Evolutionary conservation across 331 rosid genomes (phyloP), one percentile per base, ranked within the genome.

Genomic region (Erythrophleum ivorense): DNA sequence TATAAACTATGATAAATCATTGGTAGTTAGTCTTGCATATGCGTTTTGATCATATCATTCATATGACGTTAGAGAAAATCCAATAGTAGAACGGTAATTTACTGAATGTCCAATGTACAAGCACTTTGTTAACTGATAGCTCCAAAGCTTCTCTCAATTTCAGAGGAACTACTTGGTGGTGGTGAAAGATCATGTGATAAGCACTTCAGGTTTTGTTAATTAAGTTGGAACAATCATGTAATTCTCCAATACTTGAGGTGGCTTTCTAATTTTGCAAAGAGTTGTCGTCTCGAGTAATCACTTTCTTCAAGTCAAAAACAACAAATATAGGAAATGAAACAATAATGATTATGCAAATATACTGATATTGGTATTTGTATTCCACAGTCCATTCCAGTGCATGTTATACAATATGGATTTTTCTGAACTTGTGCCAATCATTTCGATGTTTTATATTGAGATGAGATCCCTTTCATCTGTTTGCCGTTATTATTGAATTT

Each of bases 81-180:
- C 87, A 80, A 84, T 66, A 75, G 63, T 67, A 71, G 72, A 59
- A 69, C 24, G 74, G n/a, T 18, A 34, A 74, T 54, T 84, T 82
- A 71, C 65, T 84, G 79, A 81, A 83, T 79, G 87, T 86, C 88
- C 92, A 91, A 88, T 92, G 92, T 87, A 84, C 79, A 79, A 78
- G 88, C 98, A 92, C 93, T 88, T 73, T 9, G 78, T 78, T 70
- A 48, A 69, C 60, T 13, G 55, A 45, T 18, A 58, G 45, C 33
- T 45, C 7, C 75, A 36, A 57, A 49, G 57, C 71, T 53, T 80
- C 33, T 76, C 67, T 55, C 63, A 57, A 79, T 38, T 74, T 41
- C 53, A 77, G 43, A 75, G 80, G 57, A 19, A 50, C 50, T 64
- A 76, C 66, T 73, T 79, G 79, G 84, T 40, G 81, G 68, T 73